Evolutionary conservation across 2,329 filamentous ascomycete species (phyloP).

Genomic region (Talaromyces sp.): DNA sequence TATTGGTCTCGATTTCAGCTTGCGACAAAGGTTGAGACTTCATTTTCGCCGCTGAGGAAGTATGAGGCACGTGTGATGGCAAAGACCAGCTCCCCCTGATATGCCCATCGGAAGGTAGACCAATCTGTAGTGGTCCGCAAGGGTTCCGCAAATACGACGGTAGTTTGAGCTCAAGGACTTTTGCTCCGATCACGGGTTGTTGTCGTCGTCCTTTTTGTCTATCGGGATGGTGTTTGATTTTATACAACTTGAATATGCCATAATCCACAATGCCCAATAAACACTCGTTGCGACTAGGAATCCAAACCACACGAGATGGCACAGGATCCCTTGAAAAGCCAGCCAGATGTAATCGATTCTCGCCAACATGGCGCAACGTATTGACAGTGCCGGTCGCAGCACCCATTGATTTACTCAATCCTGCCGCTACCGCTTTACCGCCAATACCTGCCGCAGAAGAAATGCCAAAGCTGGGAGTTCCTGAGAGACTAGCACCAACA

Average conservation of each 20-base stretch:
- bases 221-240: constrained; percentile 39
- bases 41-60: constrained; percentile 34
- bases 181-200: constrained; percentile 50
- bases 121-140: constrained; percentile 53
- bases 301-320: constrained; percentile 44
- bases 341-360: constrained; percentile 45
- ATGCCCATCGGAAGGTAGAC: constrained; percentile 45
- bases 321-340: constrained; percentile 35
- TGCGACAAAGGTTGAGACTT: constrained; percentile 57
- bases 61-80: constrained; percentile 36
- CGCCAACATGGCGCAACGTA: constrained; percentile 44
- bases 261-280: constrained; percentile 44
- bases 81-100: constrained; percentile 40
- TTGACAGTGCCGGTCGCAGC: constrained; percentile 46
- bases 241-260: constrained; percentile 43
- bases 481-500: constrained; percentile 40
- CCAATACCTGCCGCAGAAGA: constrained; percentile 44
- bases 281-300: constrained; percentile 38
- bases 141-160: constrained; percentile 57
- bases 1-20: constrained; percentile 93
- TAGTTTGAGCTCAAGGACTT: constrained; percentile 63
- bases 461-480: constrained; percentile 41
- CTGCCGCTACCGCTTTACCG: constrained; percentile 46
- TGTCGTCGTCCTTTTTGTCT: constrained; percentile 52
- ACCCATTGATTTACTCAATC: constrained; percentile 47